Conservation (phyloP, 1,284 basidiomycete genomes). For the Golubevia sp. region DNA sequence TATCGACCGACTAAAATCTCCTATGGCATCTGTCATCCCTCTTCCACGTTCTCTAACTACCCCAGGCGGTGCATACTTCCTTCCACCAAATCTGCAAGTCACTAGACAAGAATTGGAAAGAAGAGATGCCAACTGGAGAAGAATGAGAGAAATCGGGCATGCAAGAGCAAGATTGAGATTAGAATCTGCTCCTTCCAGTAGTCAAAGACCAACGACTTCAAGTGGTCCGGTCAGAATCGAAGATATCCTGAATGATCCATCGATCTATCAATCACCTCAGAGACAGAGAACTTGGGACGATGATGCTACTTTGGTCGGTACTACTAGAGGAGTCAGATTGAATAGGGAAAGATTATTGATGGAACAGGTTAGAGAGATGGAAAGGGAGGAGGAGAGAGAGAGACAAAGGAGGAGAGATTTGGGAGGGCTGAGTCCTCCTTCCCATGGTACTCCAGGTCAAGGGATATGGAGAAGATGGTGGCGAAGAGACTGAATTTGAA, state of each 20-base stretch:
- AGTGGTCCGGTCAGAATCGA: neutral
- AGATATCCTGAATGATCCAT: neutral
- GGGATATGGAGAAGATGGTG: too few relatives aligned
- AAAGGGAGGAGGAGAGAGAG: neutral
- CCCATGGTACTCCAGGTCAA: too few relatives aligned
- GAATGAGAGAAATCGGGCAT: conserved; percentile 32
- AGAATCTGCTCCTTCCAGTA: neutral
- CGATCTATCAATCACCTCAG: neutral
- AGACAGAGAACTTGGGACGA: conserved; percentile 16
- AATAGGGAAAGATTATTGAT: neutral
- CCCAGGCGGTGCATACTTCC: conserved; percentile 31
- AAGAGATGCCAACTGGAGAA: conserved; percentile 34
- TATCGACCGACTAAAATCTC: neutral
- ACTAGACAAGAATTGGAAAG: conserved; percentile 38
- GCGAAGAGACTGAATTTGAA: too few relatives aligned
- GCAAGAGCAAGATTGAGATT: conserved; percentile 20
- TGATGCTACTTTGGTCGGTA: conserved; percentile 40
- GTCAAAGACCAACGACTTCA: neutral
- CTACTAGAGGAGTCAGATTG: neutral
- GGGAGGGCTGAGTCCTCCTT: too few relatives aligned
- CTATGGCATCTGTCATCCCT: neutral
- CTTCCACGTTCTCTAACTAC: conserved; percentile 25
- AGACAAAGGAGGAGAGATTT: neutral
- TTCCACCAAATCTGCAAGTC: conserved; percentile 40
- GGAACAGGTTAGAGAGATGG: neutral